These are phyloP conservation scores for Monosporascus sp. DNA, from an alignment of 2,329 filamentous ascomycete species.

Conservation along the genomic window DNA sequence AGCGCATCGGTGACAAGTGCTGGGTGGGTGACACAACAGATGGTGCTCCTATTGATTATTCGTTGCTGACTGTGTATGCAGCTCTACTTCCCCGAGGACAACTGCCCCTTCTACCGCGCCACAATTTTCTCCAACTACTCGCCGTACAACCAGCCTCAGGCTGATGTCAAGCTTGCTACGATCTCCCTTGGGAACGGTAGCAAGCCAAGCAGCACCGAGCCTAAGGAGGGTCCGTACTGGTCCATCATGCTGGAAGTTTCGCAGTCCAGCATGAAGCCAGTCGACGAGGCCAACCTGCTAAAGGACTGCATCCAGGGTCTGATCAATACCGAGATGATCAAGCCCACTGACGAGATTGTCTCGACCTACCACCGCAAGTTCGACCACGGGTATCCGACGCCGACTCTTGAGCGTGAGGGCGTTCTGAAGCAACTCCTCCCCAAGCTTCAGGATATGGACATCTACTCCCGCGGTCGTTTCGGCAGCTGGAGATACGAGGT, in stretches of 20 bases:
- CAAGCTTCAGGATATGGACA: slow-evolving; percentile 84
- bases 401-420: slow-evolving; percentile 88
- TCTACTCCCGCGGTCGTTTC: slow-evolving; percentile 93
- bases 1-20: slow-evolving; percentile 98
- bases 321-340: slow-evolving; percentile 96
- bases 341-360: slow-evolving; percentile 86
- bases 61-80: slow-evolving; percentile 23
- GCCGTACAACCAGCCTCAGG: slow-evolving; percentile 89
- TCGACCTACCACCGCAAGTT: slow-evolving; percentile 98
- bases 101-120: slow-evolving; percentile 98
- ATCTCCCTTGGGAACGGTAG: slow-evolving; percentile 80
- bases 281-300: slow-evolving; percentile 78
- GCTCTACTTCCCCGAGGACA: slow-evolving; percentile 98
- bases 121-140: slow-evolving; percentile 99
- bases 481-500: slow-evolving; percentile 96
- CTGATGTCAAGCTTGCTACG: slow-evolving; percentile 79
- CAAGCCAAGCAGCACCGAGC: slow-evolving; percentile 65
- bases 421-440: slow-evolving; percentile 89
- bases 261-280: slow-evolving; percentile 91
- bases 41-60: neutral
- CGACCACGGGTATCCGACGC: slow-evolving; percentile 97
- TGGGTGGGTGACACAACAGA: slow-evolving; percentile 57
- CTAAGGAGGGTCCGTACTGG: slow-evolving; percentile 94
- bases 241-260: slow-evolving; percentile 99
- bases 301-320: slow-evolving; percentile 92